Evolutionary conservation across 345 rosid genomes (phyloP).

Genomic region (Streptanthus diversifolius): DNA sequence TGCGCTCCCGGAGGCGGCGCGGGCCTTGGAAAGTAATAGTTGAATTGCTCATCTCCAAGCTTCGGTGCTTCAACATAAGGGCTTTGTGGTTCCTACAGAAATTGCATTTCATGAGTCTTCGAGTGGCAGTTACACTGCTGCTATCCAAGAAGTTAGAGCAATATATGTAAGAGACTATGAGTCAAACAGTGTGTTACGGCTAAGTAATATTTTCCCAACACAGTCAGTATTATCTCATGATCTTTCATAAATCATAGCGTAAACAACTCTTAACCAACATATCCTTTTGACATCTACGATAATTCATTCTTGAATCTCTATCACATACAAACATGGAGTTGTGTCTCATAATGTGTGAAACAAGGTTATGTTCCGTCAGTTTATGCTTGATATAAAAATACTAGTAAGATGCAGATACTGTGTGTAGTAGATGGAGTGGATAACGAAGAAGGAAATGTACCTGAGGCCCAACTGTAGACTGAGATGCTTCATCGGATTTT

Average conservation of each 20-base stretch:
- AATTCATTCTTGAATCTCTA: neutral
- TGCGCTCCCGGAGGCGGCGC: slow-evolving; percentile 79
- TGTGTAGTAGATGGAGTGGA: slow-evolving; percentile 2
- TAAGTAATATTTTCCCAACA: neutral
- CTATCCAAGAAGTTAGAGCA: neutral
- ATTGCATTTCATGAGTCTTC: neutral
- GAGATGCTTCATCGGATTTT: slow-evolving; percentile 46
- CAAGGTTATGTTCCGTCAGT: neutral
- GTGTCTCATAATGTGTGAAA: neutral
- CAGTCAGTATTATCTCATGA: neutral
- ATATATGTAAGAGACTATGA: neutral
- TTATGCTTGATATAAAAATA: neutral
- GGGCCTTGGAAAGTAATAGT: slow-evolving; percentile 59
- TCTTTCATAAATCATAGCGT: neutral
- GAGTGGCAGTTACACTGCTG: neutral
- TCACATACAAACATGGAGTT: neutral
- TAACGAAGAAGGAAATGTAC: slow-evolving; percentile 37
- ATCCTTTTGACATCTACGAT: neutral
- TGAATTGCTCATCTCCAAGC: slow-evolving; percentile 41
- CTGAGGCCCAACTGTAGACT: slow-evolving; percentile 45
- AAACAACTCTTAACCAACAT: neutral
- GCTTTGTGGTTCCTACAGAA: slow-evolving; percentile 41
- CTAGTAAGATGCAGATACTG: slow-evolving; percentile 1
- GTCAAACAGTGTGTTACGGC: neutral
- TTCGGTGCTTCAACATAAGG: slow-evolving; percentile 83